Base-by-base conservation (phyloP, 306 rosid species). In the Begonia peltatifolia region DNA sequence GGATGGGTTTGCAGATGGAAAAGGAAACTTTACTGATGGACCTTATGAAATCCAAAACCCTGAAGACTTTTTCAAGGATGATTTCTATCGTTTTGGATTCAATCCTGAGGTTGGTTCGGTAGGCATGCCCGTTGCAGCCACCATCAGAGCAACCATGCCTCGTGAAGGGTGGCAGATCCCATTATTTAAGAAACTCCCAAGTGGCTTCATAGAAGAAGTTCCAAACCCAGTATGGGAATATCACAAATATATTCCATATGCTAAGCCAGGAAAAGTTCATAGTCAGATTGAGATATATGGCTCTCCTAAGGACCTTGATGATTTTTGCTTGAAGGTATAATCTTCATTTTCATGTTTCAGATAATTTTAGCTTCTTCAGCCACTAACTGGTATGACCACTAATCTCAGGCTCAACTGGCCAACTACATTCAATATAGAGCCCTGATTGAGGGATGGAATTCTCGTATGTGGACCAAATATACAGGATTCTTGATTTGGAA, bases 91-190 rank as follows among this genome's bases (percentile, higher is more conserved):
- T 5, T 82, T 76, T 47, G 97, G 95, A 58, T 89, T 89, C 66
- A 84, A 89, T 82, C 97, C 97, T 9, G 97, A 89, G 84, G 84
- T 84, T 71, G 97, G 97, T 68, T 82, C 78, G 42, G 81, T 89
- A 13, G 97, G 97, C 55, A 63, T 82, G 81, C 93, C 97, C 48
- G 90, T 82, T 60, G 95, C 95, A 23, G 79, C 87, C 72, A 89
- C 97, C 65, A 82, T 89, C 55, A 75, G 89, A 82, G 97, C 93
- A 52, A 77, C 87, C 48, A 89, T 84, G 97, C 97, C 90, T 44
- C 62, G 68, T 5, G 93, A 80, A 80, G 97, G 90, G 59, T 84
- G 97, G 90, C 59, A 72, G 55, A 82, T 89, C 74, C 97, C 97
- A 12, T 35, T 84, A 68, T 78, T 84, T 68, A 84, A 73, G 69